Evolutionary conservation across 805 yeast genomes (phyloP), one percentile per base, ranked within the genome.

Genomic region (Lachancea sp.): DNA sequence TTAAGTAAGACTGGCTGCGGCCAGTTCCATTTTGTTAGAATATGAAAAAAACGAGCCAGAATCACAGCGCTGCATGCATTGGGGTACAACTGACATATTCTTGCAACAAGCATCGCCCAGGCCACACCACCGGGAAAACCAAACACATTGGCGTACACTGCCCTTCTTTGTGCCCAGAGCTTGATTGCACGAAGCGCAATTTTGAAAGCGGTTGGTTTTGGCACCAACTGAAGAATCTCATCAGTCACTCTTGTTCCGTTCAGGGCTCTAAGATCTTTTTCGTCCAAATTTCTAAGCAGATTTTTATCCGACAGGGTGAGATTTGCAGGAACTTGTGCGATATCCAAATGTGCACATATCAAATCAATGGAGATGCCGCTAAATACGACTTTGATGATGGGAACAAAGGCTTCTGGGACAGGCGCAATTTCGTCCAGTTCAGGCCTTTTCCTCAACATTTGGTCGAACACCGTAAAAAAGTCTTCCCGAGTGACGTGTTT

Each of bases 41-140:
- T 88, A 52, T 79, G 78, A 67, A 93, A 93, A 62, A 93, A 93
- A 60, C 89, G 85, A 48, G 83, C 79, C n/a, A 93, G 82, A 42
- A 93, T 84, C 2, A 85, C 88, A 0, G 98, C 87, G 49, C 96
- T 82, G 11, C 89, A 95, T 0, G 98, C 95, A 65, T 91, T 91
- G 9, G 99, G 99, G 62, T 91, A 93, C 41, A 93, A 68, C 63
- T 93, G 99, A 65, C 99, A 93, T 25, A 93, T 88, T 56, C 99
- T 75, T 1, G 98, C 99, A n/a, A 90, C 97, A 34, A 93, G 66
- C 97, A 93, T 93, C 0, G 99, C 99, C 99, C 99, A 93, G 1
- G 99, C 99, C 40, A 93, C 99, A 65, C 99, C 99, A 58, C 99
- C 99, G 1, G 98, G 99, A 66, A 91, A 93, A 0, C 99, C 99